Base-by-base conservation (phyloP, 345 rosid genomes). In the Citrus medica region DNA sequence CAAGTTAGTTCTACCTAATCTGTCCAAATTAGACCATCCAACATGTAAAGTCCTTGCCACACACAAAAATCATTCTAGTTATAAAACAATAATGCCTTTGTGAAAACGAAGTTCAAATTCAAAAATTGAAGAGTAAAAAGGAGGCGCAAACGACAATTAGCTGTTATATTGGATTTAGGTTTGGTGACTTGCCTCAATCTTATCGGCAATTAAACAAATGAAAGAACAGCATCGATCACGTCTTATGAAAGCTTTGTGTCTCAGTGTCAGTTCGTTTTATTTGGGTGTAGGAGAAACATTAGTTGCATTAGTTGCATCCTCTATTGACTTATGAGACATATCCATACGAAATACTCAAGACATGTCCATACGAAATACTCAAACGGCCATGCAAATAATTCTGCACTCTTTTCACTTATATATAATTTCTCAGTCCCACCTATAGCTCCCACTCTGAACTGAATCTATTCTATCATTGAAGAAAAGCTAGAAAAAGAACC, bases 271-370 rank as follows among this genome's bases (percentile, higher is more conserved):
- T 35, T 79, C 55, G 71, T 9, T 79, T 76, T 17, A 73, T 71
- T 74, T 62, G 73, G 86, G 87, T 88, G 69, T 76, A 40, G 37
- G 80, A 73, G 71, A 24, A 63, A 67, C 84, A 40, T 40, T 40
- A 40, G 46, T 40, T 40, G 46, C 66, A 78, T 84, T 90, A 83
- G 95, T 90, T 91, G 91, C 86, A 88, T 86, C 97, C 68, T 69
- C 89, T 84, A 53, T 92, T 88, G 94, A 90, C 92, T 82, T 62
- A 4, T 24, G 8, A 63, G 56, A 37, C 81, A 61, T 66, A 3
- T 60, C 65, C 56, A 14, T 63, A 66, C 76, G 27, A 25, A 79
- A 71, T 33, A 82, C 87, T 76, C 81, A 77, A 33, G 83, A 67
- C 55, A 61, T 66, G 3, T 64, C 65, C 56, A 10, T 74, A 66